Base-by-base conservation (phyloP, 352 stramenopile species). In the Detonula confervacea region DNA sequence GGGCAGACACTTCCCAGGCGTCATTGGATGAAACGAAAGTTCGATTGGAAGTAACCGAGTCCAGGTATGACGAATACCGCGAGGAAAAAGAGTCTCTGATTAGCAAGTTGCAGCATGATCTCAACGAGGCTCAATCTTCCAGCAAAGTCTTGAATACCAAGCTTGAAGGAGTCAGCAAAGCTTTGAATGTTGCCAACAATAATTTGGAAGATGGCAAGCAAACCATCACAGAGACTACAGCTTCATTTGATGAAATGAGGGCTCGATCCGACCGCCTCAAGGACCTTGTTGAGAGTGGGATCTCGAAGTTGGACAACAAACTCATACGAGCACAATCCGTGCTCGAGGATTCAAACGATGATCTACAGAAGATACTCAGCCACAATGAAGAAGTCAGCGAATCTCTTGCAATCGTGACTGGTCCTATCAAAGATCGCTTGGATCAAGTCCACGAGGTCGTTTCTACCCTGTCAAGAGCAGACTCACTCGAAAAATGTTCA, bases 171-270 rank as follows among this genome's bases (percentile, higher is more conserved):
- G 18, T 44, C 4, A 56, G 60, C 7, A 29, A 55, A 18, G 2
- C 52, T 20, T 42, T 74, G 18, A 24, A 66, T 30, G 30, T 20
- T 35, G 24, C 54, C 6, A 54, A 56, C 16, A 22, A 33, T 18
- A 68, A 35, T 47, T 70, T 77, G 25, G 57, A 77, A 56, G 29
- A 77, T 3, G 64, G 42, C 68, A 61, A 62, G 24, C 49, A 12
- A 30, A 39, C 64, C 14, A 54, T 24, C 7, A 37, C 30, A 29
- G 66, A 27, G 27, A 37, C 52, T 2, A 49, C 24, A 46, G 25
- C 49, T 39, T 57, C 33, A 3, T 55, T 56, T 30, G 49, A 20
- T 20, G 52, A 65, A 37, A 16, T 74, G 47, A 65, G 42, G 44
- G 47, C 16, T 29, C 35, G 49, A 47, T 46, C 63, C 7, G 52